Evolutionary conservation across 352 stramenopile species (phyloP), one percentile per base, ranked within the genome.

Genomic region (Discostella stelligera): DNA sequence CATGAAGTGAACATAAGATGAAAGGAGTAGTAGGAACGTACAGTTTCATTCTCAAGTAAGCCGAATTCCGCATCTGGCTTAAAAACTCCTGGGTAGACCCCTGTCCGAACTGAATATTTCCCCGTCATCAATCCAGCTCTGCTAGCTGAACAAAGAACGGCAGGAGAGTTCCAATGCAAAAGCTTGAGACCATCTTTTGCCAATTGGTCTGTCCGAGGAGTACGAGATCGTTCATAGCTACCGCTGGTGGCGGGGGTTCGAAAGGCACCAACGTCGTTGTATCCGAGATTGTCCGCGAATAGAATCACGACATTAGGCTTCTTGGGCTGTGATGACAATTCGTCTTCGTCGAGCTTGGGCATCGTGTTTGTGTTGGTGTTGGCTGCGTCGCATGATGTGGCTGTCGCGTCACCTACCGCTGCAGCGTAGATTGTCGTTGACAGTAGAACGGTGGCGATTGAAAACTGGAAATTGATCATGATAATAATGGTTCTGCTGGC

Each of bases 241-340:
- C 23, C 18, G 9, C 21, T 10, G 56, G 3, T 16, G 27, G 13
- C 23, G 14, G 7, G 16, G 18, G 37, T 41, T 16, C 23, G 52
- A 58, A 87, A 87, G 27, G 48, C 49, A 21, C 71, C 79, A 18
- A 90, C 66, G 65, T 90, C 83, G 20, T 83, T 67, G 46, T 85
- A 86, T 11, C 58, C 80, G n/a, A 90, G 63, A 65, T 90, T 90
- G 44, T 90, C 83, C 6, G 83, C 83, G 41, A 90, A 80, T 0
- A 90, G 53, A 64, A 90, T 70, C 11, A 90, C 61, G 21, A 90
- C 66, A 44, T 88, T 90, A 1, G 81, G 77, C 21, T 58, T 58
- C 37, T 44, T 44, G 37, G 37, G 37, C 11, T 10, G 37, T 8
- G 13, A 44, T 10, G 7, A 44, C 11, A 32, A 32, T 32, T 32